A percentile compares a stretch with the other conserved stretches of the same genome.
Evolutionary conservation across 108 stramenopile genomes (phyloP).

Genomic region (Phaeodactylum tricornutum): DNA sequence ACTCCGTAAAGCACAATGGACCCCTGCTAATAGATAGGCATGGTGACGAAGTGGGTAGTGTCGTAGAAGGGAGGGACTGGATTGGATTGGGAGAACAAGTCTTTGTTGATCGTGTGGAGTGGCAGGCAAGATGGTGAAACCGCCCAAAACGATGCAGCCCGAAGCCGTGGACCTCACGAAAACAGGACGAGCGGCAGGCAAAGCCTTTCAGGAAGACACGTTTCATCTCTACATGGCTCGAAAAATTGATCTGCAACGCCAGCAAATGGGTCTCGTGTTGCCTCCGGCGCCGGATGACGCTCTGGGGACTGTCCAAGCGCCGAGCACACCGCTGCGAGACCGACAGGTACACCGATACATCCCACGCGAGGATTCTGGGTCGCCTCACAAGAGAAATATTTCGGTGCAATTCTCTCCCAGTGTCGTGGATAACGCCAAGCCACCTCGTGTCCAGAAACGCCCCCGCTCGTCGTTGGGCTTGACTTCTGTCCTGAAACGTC

Average conservation of each 20-base stretch:
- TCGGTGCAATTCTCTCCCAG: background rate
- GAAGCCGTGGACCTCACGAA: slow-evolving; percentile 21
- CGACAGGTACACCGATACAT: background rate
- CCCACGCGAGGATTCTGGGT: background rate
- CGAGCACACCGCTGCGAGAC: slow-evolving; percentile 1
- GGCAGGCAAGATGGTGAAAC: slow-evolving; percentile 57
- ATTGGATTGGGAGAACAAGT: too few relatives aligned
- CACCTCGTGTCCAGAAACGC: too few relatives aligned
- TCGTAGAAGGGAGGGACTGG: too few relatives aligned
- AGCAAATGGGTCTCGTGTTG: slow-evolving; percentile 56
- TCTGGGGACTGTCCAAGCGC: background rate
- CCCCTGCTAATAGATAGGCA: too few relatives aligned
- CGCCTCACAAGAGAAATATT: too few relatives aligned
- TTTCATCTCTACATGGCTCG: slow-evolving; percentile 78
- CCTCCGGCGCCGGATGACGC: slow-evolving; percentile 47
- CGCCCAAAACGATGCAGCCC: slow-evolving; percentile 37
- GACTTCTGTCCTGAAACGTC: background rate
- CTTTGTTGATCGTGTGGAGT: too few relatives aligned
- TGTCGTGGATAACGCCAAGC: background rate
- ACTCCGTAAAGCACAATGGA: too few relatives aligned
- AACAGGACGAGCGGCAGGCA: slow-evolving; percentile 15
- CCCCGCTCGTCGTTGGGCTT: background rate
- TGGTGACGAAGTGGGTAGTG: too few relatives aligned
- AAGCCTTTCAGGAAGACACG: slow-evolving; percentile 42
- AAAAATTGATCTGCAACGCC: slow-evolving; percentile 69